A percentile compares a stretch with the other conserved stretches of the same genome.
Conservation (phyloP, 176 grass and related monocot genomes). For the Juncus effusus region DNA sequence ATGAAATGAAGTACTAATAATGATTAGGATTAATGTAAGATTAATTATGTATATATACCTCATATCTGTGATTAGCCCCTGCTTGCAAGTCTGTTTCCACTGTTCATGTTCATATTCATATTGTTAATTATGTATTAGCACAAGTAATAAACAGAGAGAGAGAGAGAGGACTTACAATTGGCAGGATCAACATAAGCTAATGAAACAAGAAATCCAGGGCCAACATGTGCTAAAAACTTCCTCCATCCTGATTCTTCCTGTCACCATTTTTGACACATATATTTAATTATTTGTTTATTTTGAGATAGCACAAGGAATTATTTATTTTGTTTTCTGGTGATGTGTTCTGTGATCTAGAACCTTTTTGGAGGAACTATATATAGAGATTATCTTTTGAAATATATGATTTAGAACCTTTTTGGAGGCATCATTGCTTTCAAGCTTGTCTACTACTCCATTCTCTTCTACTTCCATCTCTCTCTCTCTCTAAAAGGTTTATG, state of each 20-base stretch:
- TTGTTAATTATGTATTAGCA: not conserved
- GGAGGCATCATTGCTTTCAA: constrained; percentile 19
- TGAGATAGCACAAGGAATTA: not conserved
- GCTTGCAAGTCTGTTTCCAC: constrained; percentile 77
- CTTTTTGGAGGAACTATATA: too few relatives aligned
- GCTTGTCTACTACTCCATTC: constrained; percentile 13
- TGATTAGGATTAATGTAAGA: too few relatives aligned
- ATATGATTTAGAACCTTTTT: constrained; percentile 1
- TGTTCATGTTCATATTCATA: constrained; percentile 18
- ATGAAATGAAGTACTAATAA: not conserved
- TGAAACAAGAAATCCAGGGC: constrained; percentile 91
- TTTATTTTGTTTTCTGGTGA: not conserved
- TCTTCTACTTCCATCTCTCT: constrained; percentile 24
- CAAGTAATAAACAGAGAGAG: not conserved
- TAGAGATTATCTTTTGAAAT: too few relatives aligned
- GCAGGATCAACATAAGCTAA: constrained; percentile 90
- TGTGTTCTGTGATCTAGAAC: not conserved
- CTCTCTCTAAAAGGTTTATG: constrained; percentile 4
- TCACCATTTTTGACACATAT: not conserved
- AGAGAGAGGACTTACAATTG: constrained; percentile 42
- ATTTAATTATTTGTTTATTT: too few relatives aligned
- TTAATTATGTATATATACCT: constrained; percentile 36
- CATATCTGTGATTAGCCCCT: constrained; percentile 67
- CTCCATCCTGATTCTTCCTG: constrained; percentile 63
- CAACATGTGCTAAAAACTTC: constrained; percentile 71